These are phyloP conservation scores for Alternaria triticina DNA, from an alignment of 2,329 filamentous ascomycete species.

Conservation along the genomic window DNA sequence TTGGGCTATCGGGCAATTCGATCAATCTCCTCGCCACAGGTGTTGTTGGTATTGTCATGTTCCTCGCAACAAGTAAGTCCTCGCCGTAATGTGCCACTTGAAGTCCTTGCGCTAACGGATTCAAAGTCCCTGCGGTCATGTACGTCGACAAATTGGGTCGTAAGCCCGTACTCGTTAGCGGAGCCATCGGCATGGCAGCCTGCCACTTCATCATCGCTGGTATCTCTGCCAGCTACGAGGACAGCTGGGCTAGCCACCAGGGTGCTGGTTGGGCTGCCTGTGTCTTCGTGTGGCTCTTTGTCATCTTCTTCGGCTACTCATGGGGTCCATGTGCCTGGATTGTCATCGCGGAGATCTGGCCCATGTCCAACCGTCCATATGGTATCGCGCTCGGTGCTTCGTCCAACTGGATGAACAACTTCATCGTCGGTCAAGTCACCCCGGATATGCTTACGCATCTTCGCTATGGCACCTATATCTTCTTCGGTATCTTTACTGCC, in stretches of 20 bases:
- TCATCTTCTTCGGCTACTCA: constrained; percentile 75
- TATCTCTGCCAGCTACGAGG: constrained; percentile 69
- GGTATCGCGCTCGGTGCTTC: constrained; percentile 72
- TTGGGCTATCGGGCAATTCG: constrained; percentile 55
- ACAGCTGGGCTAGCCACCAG: constrained; percentile 62
- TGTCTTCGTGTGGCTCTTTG: constrained; percentile 75
- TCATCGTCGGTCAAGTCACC: constrained; percentile 71
- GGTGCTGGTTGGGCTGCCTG: constrained; percentile 74
- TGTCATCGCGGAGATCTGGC: constrained; percentile 76
- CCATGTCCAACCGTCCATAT: constrained; percentile 69
- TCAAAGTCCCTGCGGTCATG: constrained; percentile 63
- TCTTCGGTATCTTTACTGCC: constrained; percentile 72
- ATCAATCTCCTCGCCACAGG: constrained; percentile 70
- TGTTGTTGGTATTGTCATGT: constrained; percentile 74
- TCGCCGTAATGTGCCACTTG: rapidly evolving
- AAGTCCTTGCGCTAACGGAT: background rate
- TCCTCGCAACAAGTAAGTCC: constrained; percentile 55
- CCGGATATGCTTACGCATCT: constrained; percentile 71
- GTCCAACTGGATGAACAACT: constrained; percentile 58
- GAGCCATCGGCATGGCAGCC: constrained; percentile 72
- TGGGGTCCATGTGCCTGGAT: constrained; percentile 81
- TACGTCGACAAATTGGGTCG: constrained; percentile 72
- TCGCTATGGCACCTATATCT: constrained; percentile 73
- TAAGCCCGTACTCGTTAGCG: constrained; percentile 66
- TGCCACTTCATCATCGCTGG: constrained; percentile 75